These are phyloP conservation scores for Batrachochytrium dendrobatidis DNA, from an alignment of 371 early-diverging fungal species.

Conservation along the genomic window DNA sequence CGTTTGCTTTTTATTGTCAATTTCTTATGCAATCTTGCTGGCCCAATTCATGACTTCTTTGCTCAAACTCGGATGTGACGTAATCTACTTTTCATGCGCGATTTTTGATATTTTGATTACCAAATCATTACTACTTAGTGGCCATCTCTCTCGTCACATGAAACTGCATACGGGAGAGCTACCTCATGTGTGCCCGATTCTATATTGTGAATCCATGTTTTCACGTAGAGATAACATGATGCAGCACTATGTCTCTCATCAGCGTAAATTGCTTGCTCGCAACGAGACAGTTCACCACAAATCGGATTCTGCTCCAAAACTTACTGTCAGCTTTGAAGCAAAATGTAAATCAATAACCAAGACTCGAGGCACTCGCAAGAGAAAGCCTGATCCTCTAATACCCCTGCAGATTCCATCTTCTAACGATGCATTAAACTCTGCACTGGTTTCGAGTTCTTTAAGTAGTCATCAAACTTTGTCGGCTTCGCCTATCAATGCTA, in stretches of 20 bases:
- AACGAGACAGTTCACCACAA: neutral
- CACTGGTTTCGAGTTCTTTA: too few relatives aligned
- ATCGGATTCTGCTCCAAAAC: neutral
- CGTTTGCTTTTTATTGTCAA: too few relatives aligned
- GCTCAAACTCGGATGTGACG: too few relatives aligned
- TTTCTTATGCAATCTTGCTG: too few relatives aligned
- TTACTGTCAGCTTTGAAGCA: neutral
- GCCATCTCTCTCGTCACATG: slow-evolving; percentile 24
- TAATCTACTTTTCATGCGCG: too few relatives aligned
- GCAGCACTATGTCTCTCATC: slow-evolving; percentile 19
- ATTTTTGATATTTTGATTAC: too few relatives aligned
- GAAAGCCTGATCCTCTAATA: neutral
- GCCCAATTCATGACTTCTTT: too few relatives aligned
- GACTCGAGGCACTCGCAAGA: neutral
- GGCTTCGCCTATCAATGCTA: too few relatives aligned
- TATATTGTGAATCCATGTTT: slow-evolving; percentile 17
- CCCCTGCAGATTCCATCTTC: neutral
- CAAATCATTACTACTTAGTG: too few relatives aligned
- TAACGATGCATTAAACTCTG: too few relatives aligned
- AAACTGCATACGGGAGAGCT: slow-evolving; percentile 23
- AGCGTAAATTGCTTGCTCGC: slow-evolving; percentile 3
- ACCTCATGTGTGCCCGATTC: slow-evolving; percentile 22
- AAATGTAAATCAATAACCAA: neutral
- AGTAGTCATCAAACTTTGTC: too few relatives aligned
- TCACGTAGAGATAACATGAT: slow-evolving; percentile 29